Base-by-base conservation (phyloP, 1,139 yeast genomes). In the Saccharomycopsis phalli region DNA sequence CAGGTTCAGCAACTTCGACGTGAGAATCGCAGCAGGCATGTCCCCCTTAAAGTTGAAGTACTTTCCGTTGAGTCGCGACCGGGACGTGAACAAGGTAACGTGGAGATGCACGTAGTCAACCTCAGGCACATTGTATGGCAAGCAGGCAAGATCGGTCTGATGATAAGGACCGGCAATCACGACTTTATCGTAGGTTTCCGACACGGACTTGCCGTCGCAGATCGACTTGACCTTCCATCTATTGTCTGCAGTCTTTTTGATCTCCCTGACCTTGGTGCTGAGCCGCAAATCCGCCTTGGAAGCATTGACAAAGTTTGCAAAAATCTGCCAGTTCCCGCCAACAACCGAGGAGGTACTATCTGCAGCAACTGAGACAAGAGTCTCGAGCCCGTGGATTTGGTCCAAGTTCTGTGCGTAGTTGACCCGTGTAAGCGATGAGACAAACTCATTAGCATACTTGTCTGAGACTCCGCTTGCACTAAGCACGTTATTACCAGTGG, bases 291-390 rank as follows among this genome's bases (percentile, higher is more conserved):
- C 38, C 0, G 72, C 68, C 1, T 45, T 48, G 0, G 71, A 61
- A 2, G 37, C 31, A 2, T 56, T 46, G n/a, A 64, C 46, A 55
- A 66, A 61, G 3, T 49, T 51, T 19, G 62, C 60, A 47, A 68
- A 68, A 6, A 68, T 61, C 39, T 50, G 54, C 51, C 56, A 61
- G 47, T 67, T 68, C 3, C 73, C 73, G 5, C 71, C 73, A 2
- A 51, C 49, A 3, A 68, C 58, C 2, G 54, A 49, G 11, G 46
- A 44, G 2, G 60, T 55, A 16, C 53, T 58, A 5, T 54, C 54
- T 1, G 71, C 63, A 3, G 66, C 61, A 22, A 38, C 31, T n/a
- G 63, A 53, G 8, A 67, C 68, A 27, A 60, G 41, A 1, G 65
- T 53, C 1, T 63, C 71, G 20, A 68, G 44, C 0, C 62, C 63